Conservation (phyloP, 2,329 filamentous ascomycete species). For the Talaromyces sp. region DNA sequence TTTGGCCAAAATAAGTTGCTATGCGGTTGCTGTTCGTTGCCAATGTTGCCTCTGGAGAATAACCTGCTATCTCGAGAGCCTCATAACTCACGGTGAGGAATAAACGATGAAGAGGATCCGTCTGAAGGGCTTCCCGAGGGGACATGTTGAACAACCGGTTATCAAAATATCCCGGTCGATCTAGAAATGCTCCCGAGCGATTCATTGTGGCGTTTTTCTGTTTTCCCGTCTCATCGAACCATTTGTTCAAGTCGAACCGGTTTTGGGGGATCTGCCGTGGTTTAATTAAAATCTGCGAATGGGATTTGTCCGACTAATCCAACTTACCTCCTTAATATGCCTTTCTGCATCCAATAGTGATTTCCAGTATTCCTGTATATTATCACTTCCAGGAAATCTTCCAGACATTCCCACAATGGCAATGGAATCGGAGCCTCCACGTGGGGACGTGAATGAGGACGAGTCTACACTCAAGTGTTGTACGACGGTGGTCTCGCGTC, state of each 20-base stretch:
- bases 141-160: conserved; percentile 10
- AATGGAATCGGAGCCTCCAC: conserved; percentile 43
- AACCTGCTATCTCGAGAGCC: conserved; percentile 74
- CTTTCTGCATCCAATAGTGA: conserved; percentile 64
- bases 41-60: conserved; percentile 66
- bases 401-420: conserved; percentile 79
- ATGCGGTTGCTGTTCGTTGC: conserved; percentile 62
- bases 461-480: neutral
- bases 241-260: conserved; percentile 68
- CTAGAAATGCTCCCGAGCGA: conserved; percentile 70
- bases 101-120: conserved; percentile 75
- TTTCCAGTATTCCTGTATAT: conserved; percentile 66
- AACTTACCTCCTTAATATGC: conserved; percentile 58
- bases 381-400: conserved; percentile 63
- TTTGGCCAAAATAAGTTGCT: conserved; percentile 70
- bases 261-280: conserved; percentile 51
- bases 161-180: conserved; percentile 27
- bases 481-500: neutral
- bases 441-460: neutral
- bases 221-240: conserved; percentile 68
- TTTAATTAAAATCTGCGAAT: neutral
- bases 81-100: conserved; percentile 74
- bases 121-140: conserved; percentile 44
- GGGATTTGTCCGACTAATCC: neutral
- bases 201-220: conserved; percentile 72